Conservation (phyloP, 345 rosid species). For the Microcos paniculata region DNA sequence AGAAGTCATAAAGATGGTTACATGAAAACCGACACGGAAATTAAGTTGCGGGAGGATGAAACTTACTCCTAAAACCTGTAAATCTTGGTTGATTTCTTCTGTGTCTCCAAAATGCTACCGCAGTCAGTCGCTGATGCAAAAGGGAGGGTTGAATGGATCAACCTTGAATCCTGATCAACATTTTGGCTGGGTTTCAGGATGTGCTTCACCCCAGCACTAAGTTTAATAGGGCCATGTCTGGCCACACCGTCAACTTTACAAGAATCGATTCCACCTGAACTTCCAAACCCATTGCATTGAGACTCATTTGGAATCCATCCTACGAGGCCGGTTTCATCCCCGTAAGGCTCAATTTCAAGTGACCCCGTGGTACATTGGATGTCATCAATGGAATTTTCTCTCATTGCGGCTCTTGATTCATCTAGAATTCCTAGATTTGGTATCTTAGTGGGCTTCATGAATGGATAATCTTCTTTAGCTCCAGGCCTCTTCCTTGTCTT, state of each 20-base stretch:
- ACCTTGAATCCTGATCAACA: slow-evolving; percentile 29
- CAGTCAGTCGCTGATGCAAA: slow-evolving; percentile 22
- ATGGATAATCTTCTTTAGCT: slow-evolving; percentile 18
- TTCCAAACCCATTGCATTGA: slow-evolving; percentile 10
- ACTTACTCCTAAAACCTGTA: slow-evolving; percentile 33
- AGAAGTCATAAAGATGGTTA: neutral
- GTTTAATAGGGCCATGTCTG: slow-evolving; percentile 38
- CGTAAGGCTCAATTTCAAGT: slow-evolving; percentile 15
- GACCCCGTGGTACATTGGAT: slow-evolving; percentile 4
- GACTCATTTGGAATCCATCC: slow-evolving; percentile 20
- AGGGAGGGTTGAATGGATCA: slow-evolving; percentile 34
- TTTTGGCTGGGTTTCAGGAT: slow-evolving; percentile 33
- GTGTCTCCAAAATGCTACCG: slow-evolving; percentile 27
- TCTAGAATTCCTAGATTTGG: slow-evolving; percentile 34
- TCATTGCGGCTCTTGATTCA: slow-evolving; percentile 13
- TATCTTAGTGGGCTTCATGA: slow-evolving; percentile 23
- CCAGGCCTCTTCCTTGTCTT: slow-evolving; percentile 41
- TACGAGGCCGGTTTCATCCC: slow-evolving; percentile 16
- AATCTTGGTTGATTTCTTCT: slow-evolving; percentile 31
- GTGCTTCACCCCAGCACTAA: slow-evolving; percentile 48
- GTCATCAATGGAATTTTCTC: slow-evolving; percentile 14
- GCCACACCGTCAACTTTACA: slow-evolving; percentile 21
- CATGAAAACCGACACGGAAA: neutral
- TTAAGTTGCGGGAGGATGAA: neutral
- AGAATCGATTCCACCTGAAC: slow-evolving; percentile 19